These are phyloP conservation scores for Hemisphaericaspora xylanilytica DNA, from an alignment of 1,139 yeast species.

Conservation along the genomic window DNA sequence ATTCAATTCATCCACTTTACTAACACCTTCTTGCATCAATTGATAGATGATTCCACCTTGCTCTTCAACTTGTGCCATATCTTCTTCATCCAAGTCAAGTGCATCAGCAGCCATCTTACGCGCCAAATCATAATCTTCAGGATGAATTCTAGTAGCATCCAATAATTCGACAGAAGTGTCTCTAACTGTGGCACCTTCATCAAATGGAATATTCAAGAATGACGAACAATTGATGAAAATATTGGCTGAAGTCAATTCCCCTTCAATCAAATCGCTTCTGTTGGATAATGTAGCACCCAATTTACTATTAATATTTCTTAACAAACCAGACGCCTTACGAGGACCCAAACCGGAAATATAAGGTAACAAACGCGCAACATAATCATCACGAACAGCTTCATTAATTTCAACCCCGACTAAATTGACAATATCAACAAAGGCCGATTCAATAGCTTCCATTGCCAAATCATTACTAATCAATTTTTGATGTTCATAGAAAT, in stretches of 20 bases:
- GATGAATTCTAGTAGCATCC: slow-evolving; percentile 95
- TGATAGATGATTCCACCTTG: slow-evolving; percentile 84
- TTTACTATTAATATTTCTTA: slow-evolving; percentile 75
- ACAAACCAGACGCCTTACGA: slow-evolving; percentile 84
- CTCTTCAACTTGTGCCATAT: slow-evolving; percentile 72
- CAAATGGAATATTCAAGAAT: slow-evolving; percentile 78
- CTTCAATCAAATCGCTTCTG: slow-evolving; percentile 76
- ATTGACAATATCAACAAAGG: slow-evolving; percentile 86
- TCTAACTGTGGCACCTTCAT: slow-evolving; percentile 41
- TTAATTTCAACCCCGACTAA: slow-evolving; percentile 92
- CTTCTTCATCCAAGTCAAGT: slow-evolving; percentile 92
- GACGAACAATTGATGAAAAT: slow-evolving; percentile 92
- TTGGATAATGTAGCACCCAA: slow-evolving; percentile 64
- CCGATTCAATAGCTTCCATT: slow-evolving; percentile 68
- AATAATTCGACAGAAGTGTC: slow-evolving; percentile 72
- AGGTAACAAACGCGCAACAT: slow-evolving; percentile 67
- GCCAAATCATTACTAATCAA: slow-evolving; percentile 65
- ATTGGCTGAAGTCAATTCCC: slow-evolving; percentile 72
- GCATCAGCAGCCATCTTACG: slow-evolving; percentile 98
- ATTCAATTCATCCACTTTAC: slow-evolving; percentile 81
- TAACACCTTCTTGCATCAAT: slow-evolving; percentile 78
- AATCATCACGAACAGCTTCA: slow-evolving; percentile 76
- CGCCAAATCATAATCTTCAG: slow-evolving; percentile 95
- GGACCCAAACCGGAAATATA: slow-evolving; percentile 93
- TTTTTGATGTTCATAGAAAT: slow-evolving; percentile 74